Evolutionary conservation across 768 basidiomycete species (phyloP).

Genomic region (Piloderma croceum): DNA sequence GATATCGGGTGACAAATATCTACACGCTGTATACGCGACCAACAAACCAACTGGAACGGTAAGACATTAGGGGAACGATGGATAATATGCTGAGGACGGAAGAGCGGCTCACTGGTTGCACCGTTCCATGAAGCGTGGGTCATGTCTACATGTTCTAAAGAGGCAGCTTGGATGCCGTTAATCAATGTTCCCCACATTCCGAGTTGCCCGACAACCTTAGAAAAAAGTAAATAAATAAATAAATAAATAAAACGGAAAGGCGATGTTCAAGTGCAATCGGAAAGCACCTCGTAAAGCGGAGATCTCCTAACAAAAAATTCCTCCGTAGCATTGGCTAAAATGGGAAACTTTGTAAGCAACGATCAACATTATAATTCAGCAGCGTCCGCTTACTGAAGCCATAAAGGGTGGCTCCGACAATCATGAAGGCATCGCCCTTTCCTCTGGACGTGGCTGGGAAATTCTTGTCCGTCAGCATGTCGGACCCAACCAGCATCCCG

Average conservation of each 20-base stretch:
- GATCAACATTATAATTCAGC: too few species aligned
- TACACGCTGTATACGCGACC: constrained; percentile 44
- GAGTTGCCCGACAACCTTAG: constrained; percentile 72
- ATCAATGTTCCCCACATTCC: constrained; percentile 83
- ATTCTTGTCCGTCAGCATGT: constrained; percentile 72
- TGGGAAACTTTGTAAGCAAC: constrained; percentile 2
- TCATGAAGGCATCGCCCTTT: constrained; percentile 84
- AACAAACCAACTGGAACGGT: constrained; percentile 47
- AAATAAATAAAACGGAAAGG: neutral
- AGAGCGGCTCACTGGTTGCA: constrained; percentile 61
- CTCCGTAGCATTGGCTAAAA: constrained; percentile 80
- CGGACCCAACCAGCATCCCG: constrained; percentile 74
- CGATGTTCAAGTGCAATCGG: neutral
- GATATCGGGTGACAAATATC: constrained; percentile 1
- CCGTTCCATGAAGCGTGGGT: constrained; percentile 67
- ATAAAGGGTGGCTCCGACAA: constrained; percentile 79
- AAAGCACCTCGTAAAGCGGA: constrained; percentile 72
- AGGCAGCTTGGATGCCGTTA: constrained; percentile 72
- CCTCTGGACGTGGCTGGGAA: constrained; percentile 59
- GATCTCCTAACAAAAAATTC: constrained; percentile 78
- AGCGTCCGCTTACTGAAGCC: too few species aligned
- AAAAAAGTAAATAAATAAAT: neutral
- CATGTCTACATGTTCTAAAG: constrained; percentile 66
- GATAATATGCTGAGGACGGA: constrained; percentile 29
- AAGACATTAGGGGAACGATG: constrained; percentile 27